phyloP scores from a whole-genome alignment of 495 filamentous ascomycete species.

The Penicillium coprophilum region DNA sequence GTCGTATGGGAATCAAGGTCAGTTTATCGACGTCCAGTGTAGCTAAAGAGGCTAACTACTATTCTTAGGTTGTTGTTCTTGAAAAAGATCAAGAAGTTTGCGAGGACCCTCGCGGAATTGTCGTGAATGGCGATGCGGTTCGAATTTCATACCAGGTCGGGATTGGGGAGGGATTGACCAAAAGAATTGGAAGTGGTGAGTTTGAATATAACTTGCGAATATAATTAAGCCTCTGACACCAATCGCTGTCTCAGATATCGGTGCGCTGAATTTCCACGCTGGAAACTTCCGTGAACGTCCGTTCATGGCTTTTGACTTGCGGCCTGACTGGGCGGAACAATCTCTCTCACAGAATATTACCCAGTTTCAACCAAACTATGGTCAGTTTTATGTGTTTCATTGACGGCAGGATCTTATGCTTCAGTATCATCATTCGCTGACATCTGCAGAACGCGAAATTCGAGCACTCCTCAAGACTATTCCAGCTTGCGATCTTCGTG shows the following conservation, averaged over 20 bases:
- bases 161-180: constrained; percentile 30
- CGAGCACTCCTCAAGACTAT: constrained; percentile 12
- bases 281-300: constrained; percentile 9
- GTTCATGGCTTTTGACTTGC: constrained; percentile 16
- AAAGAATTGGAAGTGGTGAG: constrained; percentile 17
- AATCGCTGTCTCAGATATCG: constrained; percentile 5
- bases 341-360: constrained; percentile 20
- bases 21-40: constrained; percentile 15
- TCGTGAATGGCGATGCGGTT: constrained; percentile 42
- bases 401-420: not conserved
- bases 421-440: not conserved
- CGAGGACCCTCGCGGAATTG: constrained; percentile 45
- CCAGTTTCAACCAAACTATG: constrained; percentile 21
- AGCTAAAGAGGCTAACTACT: not conserved
- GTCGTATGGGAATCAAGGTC: constrained; percentile 23
- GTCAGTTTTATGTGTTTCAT: not conserved
- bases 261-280: constrained; percentile 14
- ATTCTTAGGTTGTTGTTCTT: constrained; percentile 24
- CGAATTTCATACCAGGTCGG: constrained; percentile 40
- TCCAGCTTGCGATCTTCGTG: constrained; percentile 27
- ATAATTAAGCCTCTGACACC: too few relatives aligned
- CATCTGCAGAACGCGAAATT: constrained; percentile 5
- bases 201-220: not conserved
- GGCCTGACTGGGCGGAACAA: constrained; percentile 20
- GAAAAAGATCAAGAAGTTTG: constrained; percentile 41